Base-by-base conservation (phyloP, 495 filamentous ascomycete species). In the Aeminium ludgeri region DNA sequence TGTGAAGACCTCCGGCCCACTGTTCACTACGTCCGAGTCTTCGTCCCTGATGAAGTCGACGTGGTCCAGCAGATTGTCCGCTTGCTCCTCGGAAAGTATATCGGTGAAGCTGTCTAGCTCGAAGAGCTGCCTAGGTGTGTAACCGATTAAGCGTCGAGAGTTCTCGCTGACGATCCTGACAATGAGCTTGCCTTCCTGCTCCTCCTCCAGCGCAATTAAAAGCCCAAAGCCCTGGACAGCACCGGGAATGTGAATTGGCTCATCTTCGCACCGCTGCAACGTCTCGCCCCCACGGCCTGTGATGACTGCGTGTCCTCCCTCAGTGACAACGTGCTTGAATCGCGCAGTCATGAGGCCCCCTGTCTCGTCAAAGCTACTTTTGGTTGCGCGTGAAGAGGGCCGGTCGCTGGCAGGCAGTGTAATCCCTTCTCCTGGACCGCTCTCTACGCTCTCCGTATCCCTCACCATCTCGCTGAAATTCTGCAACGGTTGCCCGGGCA, bases 111-210 rank as follows among this genome's bases (percentile, higher is more conserved):
- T 80, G 15, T 69, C 62, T 27, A 87, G 63, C 8, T 61, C 66
- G 53, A 94, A 96, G 0, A 96, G 67, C 19, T 84, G 65, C 49
- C 70, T 69, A 0, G 87, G 86, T 0, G 76, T 72, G 56, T 84
- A 86, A 0, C 85, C 86, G 16, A 87, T 78, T 13, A 93, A 67
- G 6, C 61, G 56, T 35, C 75, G 65, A 0, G 82, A 80, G 50
- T 96, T 96, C 59, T 94, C 86, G 60, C 86, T 94, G 28, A 73
- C 86, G 13, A 86, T 65, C 36, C 83, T 72, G 10, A 92, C 83
- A 7, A 68, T 51, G 10, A 93, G 65, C 17, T 67, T 68, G 20
- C 76, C 76, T 16, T 78, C 79, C 0, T 64, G 52, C 34, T 79
- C 68, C 53, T 92, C 82, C 34, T 73, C 67, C n/a, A 94, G 50